A percentile compares a stretch with the other conserved stretches of the same genome.
Conservation (phyloP, 495 filamentous ascomycete genomes). For the Alectoria sarmentosa region DNA sequence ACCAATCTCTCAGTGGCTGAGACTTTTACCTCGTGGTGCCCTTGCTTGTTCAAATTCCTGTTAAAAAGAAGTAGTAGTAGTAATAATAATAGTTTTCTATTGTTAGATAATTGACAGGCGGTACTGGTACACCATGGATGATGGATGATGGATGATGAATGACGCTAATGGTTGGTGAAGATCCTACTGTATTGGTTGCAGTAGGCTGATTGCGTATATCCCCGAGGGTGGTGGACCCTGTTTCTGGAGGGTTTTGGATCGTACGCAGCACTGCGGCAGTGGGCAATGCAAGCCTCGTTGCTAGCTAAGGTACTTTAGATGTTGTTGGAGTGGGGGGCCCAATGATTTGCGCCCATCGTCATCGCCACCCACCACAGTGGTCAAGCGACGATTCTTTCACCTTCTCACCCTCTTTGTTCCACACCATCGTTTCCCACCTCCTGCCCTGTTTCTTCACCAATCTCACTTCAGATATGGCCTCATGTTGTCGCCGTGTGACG, state of each 20-base stretch:
- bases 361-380: not conserved
- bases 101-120: no score
- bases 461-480: not conserved
- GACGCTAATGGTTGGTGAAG: constrained; percentile 13
- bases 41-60: not conserved
- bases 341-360: not conserved
- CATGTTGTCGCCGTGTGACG: not conserved
- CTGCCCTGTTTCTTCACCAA: not conserved
- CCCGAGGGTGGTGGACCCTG: not conserved
- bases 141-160: not conserved
- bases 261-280: not conserved
- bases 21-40: not conserved
- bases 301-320: not conserved
- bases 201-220: constrained; percentile 6
- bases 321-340: not conserved
- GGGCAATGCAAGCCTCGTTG: not conserved
- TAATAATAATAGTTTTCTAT: no score
- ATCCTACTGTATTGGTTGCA: not conserved
- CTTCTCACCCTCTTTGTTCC: constrained; percentile 4
- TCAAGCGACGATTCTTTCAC: not conserved
- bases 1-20: constrained; percentile 15
- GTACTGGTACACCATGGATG: no score
- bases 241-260: no score
- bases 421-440: not conserved
- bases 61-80: no score